Base-by-base conservation (phyloP, 2,329 filamentous ascomycete genomes). In the Dactylonectria macrodidyma region DNA sequence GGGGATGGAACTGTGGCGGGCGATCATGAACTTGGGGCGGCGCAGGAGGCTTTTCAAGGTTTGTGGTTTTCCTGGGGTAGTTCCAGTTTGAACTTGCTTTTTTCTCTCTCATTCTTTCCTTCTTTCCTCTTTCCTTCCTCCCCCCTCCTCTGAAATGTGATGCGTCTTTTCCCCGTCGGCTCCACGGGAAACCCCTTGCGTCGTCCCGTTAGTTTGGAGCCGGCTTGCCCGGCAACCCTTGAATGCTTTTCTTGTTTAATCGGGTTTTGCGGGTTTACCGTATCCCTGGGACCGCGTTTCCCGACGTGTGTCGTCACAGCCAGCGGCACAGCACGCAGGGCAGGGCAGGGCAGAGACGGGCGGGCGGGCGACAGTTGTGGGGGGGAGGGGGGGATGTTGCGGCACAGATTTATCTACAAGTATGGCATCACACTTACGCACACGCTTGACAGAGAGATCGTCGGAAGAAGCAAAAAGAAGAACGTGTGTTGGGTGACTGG, bases 51-150 rank as follows among this genome's bases (percentile, higher is more conserved):
- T 22, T 46, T 34, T 56, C 26, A 30, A 38, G 57, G 62, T 44
- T 55, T 70, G 11, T 11, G 22, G 52, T 52, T 71, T 75, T 72
- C 67, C 73, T 75, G 73, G 71, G 73, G 73, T 75, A 75, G 50
- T 51, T 60, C 47, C 52, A 54, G 44, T 44, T 44, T 57, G 51
- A 34, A 44, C 47, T 74, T 75, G 64, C 68, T 69, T 74, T 71
- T 75, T 68, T 24, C 51, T 44, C 16, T 30, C 5, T 55, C 26
- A 19, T 44, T 30, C 46, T 44, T 57, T 59, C 50, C 56, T 34
- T 30, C 47, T 54, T 59, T 9, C 46, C 41, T n/a, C 7, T 30
- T 30, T 69, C 72, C 70, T 75, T 67, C 26, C 51, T 34, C 30
- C 67, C 26, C 51, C 44, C 30, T 30, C 5, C 47, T 19, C 26